phyloP scores from a whole-genome alignment of 306 rosid genomes.

The Arachis hypogaea region DNA sequence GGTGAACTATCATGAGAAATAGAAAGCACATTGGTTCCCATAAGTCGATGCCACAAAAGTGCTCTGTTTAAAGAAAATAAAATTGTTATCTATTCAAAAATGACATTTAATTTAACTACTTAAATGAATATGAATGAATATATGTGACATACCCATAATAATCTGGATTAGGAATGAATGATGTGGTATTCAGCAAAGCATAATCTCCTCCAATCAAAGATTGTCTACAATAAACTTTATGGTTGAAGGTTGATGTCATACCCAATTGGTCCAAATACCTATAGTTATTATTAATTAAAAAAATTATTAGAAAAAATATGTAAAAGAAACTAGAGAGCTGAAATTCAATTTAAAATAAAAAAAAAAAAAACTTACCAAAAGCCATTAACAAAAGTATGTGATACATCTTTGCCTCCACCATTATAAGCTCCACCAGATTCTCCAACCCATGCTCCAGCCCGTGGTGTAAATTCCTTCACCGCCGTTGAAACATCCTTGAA shows the following conservation, averaged over 20 bases:
- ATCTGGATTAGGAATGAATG: constrained; percentile 72
- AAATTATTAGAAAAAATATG: no score
- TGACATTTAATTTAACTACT: not conserved
- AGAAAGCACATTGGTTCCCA: constrained; percentile 52
- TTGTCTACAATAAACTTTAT: constrained; percentile 67
- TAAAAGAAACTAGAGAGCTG: not conserved
- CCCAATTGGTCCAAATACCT: constrained; percentile 79
- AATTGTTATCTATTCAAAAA: not conserved
- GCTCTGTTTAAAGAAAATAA: constrained; percentile 34
- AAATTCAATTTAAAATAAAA: not conserved
- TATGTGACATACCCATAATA: constrained; percentile 53
- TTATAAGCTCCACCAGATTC: constrained; percentile 82
- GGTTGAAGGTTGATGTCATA: constrained; percentile 59
- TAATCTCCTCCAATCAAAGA: constrained; percentile 72
- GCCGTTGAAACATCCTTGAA: constrained; percentile 39
- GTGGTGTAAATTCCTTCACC: constrained; percentile 39
- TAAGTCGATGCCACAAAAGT: constrained; percentile 59
- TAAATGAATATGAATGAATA: not conserved
- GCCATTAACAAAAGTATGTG: constrained; percentile 64
- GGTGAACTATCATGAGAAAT: constrained; percentile 47
- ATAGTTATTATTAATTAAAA: no score
- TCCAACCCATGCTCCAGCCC: constrained; percentile 70
- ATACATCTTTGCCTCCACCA: constrained; percentile 69
- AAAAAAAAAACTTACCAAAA: constrained; percentile 51
- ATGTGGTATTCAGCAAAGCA: constrained; percentile 60